These are phyloP conservation scores for Aspergillus ostianus DNA, from an alignment of 495 filamentous ascomycete species.

Conservation along the genomic window DNA sequence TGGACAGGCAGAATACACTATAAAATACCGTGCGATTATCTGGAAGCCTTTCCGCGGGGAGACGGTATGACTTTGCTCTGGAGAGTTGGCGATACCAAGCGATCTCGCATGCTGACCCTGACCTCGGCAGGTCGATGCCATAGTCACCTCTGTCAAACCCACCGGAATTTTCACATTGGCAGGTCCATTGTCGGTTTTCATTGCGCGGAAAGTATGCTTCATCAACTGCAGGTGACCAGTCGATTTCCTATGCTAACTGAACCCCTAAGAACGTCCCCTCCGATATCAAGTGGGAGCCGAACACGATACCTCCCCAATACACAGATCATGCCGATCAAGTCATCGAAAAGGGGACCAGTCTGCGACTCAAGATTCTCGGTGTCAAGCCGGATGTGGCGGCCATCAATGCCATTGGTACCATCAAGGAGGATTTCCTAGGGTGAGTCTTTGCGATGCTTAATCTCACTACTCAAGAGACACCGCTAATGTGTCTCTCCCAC, in stretches of 20 bases:
- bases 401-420: conserved; percentile 95
- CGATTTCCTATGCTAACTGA: conserved; percentile 19
- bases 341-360: conserved; percentile 88
- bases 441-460: conserved; percentile 23
- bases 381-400: conserved; percentile 85
- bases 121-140: conserved; percentile 74
- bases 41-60: conserved; percentile 97
- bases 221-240: background rate
- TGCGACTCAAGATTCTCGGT: conserved; percentile 91
- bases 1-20: conserved; percentile 89
- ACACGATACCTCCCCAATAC: conserved; percentile 81
- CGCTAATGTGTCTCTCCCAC: conserved; percentile 7
- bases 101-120: conserved; percentile 1
- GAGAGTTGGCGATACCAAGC: background rate
- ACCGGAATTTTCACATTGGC: conserved; percentile 91
- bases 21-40: conserved; percentile 91
- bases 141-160: conserved; percentile 83
- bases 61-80: conserved; percentile 62
- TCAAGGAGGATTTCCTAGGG: conserved; percentile 77
- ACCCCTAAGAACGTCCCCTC: conserved; percentile 75
- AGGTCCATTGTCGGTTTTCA: conserved; percentile 84
- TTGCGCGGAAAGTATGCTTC: conserved; percentile 74
- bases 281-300: conserved; percentile 90
- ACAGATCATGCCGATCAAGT: conserved; percentile 86
- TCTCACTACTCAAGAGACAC: background rate